phyloP scores from a whole-genome alignment of 306 rosid genomes.

The Mimosa bimucronata region DNA sequence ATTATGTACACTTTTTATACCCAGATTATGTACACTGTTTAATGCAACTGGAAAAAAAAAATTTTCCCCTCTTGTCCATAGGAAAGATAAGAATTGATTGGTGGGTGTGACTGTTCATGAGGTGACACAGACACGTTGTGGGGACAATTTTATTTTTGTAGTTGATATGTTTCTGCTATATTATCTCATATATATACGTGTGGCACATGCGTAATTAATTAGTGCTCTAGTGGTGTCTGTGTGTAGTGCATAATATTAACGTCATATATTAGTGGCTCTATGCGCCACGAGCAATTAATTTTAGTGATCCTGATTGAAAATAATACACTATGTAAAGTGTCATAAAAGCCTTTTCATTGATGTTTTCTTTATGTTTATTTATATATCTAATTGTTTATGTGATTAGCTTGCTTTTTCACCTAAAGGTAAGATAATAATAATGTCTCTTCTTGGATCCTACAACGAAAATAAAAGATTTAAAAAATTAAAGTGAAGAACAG shows the following conservation, averaged over 20 bases:
- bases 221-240: conserved; percentile 34
- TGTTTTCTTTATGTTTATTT: background rate
- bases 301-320: background rate
- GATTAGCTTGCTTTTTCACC: background rate
- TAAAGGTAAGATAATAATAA: background rate
- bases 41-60: background rate
- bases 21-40: no score
- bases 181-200: conserved; percentile 11
- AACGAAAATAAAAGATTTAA: background rate
- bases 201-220: conserved; percentile 34
- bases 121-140: conserved; percentile 45
- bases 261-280: conserved; percentile 13
- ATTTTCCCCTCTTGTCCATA: background rate
- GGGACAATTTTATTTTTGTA: conserved; percentile 46
- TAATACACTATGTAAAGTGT: background rate
- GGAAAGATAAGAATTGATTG: conserved; percentile 53
- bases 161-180: conserved; percentile 33
- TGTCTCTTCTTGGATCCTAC: conserved; percentile 5
- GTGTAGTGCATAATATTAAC: conserved; percentile 25
- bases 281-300: conserved; percentile 7
- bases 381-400: background rate
- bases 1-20: no score
- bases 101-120: conserved; percentile 45
- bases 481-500: background rate
- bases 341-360: background rate